Evolutionary conservation across 768 basidiomycete species (phyloP).

Genomic region (Mrakia frigida): DNA sequence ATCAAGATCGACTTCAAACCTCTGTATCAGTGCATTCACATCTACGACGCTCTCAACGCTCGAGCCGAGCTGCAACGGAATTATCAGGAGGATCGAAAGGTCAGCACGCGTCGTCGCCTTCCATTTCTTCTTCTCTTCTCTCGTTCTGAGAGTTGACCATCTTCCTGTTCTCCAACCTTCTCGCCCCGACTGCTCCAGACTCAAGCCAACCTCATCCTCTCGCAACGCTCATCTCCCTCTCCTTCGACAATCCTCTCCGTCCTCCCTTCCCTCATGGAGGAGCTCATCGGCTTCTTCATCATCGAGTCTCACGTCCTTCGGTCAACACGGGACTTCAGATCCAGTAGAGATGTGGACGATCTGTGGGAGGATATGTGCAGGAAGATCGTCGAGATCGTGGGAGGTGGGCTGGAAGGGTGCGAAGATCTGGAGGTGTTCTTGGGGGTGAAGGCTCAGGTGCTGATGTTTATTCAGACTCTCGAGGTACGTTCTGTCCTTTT

Average conservation of each 20-base stretch:
- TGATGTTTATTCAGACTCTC: conserved; percentile 82
- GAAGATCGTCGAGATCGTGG: conserved; percentile 67
- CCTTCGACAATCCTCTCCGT: conserved; percentile 44
- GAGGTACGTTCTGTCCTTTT: too few relatives aligned
- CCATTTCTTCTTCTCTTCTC: not conserved
- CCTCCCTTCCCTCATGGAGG: conserved; percentile 73
- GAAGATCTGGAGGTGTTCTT: conserved; percentile 76
- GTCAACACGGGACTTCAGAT: conserved; percentile 82
- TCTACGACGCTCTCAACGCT: conserved; percentile 86
- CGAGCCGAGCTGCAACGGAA: conserved; percentile 81
- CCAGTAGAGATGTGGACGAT: conserved; percentile 82
- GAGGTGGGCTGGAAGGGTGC: conserved; percentile 64
- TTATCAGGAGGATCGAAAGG: conserved; percentile 97
- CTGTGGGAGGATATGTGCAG: conserved; percentile 84
- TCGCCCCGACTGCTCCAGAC: conserved; percentile 53
- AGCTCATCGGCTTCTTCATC: conserved; percentile 96
- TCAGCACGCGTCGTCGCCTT: conserved; percentile 38
- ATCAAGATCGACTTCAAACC: conserved; percentile 89
- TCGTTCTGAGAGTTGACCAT: not conserved
- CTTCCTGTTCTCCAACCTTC: not conserved
- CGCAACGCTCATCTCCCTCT: conserved; percentile 42
- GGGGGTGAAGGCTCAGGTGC: conserved; percentile 72
- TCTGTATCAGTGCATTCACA: conserved; percentile 92
- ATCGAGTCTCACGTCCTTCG: conserved; percentile 87
- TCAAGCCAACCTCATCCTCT: conserved; percentile 93